Percentiles rank a stretch among this genome's conserved stretches.
These are phyloP conservation scores for Quercus phellos DNA, from an alignment of 331 rosid species.

Conservation along the genomic window DNA sequence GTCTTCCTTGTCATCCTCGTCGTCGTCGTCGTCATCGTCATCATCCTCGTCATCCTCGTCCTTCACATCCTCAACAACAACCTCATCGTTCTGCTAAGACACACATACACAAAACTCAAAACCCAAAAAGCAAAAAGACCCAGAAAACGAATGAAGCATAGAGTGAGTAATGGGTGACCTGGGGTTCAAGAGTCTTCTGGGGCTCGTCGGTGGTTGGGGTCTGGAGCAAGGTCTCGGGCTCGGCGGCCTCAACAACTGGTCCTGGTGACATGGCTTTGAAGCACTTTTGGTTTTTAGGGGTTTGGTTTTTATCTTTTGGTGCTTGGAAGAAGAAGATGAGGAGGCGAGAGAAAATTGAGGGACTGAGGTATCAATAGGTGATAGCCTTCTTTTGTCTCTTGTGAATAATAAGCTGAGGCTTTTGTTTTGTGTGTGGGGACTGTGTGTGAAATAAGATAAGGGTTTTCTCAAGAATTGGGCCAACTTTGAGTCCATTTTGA, in stretches of 20 bases:
- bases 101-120: not conserved
- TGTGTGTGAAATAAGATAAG: not conserved
- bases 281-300: not conserved
- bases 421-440: not conserved
- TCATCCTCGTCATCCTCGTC: slow-evolving; percentile 51
- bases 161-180: slow-evolving; percentile 18
- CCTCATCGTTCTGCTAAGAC: slow-evolving; percentile 41
- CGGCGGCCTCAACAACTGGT: slow-evolving; percentile 44
- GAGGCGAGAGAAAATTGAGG: not conserved
- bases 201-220: slow-evolving; percentile 28
- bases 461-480: slow-evolving; percentile 20
- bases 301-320: not conserved
- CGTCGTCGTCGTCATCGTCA: slow-evolving; percentile 47
- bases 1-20: slow-evolving; percentile 62
- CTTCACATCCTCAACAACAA: slow-evolving; percentile 62
- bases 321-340: not conserved
- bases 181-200: slow-evolving; percentile 22
- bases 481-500: not conserved
- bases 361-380: not conserved
- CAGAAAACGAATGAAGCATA: not conserved
- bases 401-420: not conserved
- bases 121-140: not conserved
- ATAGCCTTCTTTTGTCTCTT: not conserved
- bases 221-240: slow-evolving; percentile 25
- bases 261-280: slow-evolving; percentile 51